Conservation (phyloP, 345 rosid species). For the Syzygium jambos region DNA sequence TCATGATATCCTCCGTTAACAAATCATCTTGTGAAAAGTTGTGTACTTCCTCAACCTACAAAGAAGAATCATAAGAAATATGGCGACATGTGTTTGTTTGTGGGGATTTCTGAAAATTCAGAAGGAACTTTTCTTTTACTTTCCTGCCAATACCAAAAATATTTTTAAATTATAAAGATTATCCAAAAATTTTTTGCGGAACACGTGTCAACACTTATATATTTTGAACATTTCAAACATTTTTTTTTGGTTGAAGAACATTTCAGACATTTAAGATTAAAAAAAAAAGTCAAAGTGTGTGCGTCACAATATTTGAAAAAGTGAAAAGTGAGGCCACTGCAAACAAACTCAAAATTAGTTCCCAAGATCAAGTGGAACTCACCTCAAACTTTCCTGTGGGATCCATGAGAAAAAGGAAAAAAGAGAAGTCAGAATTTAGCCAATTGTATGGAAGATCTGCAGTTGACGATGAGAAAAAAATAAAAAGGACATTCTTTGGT, state of each 20-base stretch:
- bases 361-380: slow-evolving; percentile 24
- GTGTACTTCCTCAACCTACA: slow-evolving; percentile 90
- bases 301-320: background rate
- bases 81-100: background rate
- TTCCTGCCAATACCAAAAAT: background rate
- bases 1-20: slow-evolving; percentile 82
- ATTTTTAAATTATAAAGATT: background rate
- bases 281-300: background rate
- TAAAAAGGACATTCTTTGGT: background rate
- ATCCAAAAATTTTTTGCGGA: background rate
- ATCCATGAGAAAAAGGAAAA: slow-evolving; percentile 15
- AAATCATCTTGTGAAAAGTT: slow-evolving; percentile 94
- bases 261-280: background rate
- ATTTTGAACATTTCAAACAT: background rate
- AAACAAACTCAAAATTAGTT: background rate
- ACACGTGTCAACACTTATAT: slow-evolving; percentile 2
- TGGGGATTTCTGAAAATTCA: background rate
- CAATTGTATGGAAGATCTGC: background rate
- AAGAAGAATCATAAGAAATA: background rate
- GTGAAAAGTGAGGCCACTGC: background rate
- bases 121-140: background rate
- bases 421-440: slow-evolving; percentile 27
- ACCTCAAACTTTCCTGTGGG: slow-evolving; percentile 90
- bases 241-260: background rate
- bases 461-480: background rate